A percentile compares a stretch with the other conserved stretches of the same genome.
Conservation (phyloP, 108 stramenopile genomes). For the Cyclostephanos invisitatus region DNA sequence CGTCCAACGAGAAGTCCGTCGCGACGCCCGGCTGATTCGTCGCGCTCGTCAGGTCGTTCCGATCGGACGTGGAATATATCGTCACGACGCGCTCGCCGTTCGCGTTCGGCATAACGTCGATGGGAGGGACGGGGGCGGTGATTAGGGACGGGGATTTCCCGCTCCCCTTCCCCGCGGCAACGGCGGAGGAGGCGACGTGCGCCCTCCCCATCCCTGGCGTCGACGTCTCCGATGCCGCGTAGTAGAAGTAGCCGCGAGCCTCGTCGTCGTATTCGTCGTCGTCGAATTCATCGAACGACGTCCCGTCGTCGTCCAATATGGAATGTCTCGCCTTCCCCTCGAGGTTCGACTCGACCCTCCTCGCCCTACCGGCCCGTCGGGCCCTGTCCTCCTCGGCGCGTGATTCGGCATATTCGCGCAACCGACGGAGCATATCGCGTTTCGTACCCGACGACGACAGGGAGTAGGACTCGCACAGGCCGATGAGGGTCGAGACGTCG, state of each 20-base stretch:
- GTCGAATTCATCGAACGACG: conserved; percentile 32
- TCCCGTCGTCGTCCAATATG: conserved; percentile 45
- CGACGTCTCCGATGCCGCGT: conserved; percentile 29
- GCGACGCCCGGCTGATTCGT: conserved; percentile 15
- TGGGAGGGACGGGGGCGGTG: conserved; percentile 66
- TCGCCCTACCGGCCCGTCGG: conserved; percentile 43
- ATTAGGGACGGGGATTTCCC: conserved; percentile 28
- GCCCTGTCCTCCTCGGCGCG: conserved; percentile 58
- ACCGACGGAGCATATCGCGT: conserved; percentile 54
- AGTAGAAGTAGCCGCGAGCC: conserved; percentile 59
- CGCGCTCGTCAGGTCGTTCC: conserved; percentile 81
- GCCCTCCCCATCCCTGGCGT: conserved; percentile 27
- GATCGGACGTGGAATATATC: conserved; percentile 76
- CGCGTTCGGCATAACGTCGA: conserved; percentile 63
- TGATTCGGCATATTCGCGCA: conserved; percentile 60
- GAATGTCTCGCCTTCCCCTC: conserved; percentile 54
- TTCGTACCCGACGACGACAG: conserved; percentile 65
- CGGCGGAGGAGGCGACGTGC: conserved; percentile 2
- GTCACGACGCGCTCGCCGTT: conserved; percentile 84
- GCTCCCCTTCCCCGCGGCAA: neutral
- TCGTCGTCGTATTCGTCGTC: conserved; percentile 52
- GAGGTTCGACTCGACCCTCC: conserved; percentile 58
- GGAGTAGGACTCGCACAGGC: conserved; percentile 64
- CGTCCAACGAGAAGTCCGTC: conserved; percentile 33
- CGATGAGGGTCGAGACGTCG: conserved; percentile 53